A percentile compares a stretch with the other conserved stretches of the same genome.
Conservation (phyloP, 768 basidiomycete genomes). For the Dentipellis fragilis region DNA sequence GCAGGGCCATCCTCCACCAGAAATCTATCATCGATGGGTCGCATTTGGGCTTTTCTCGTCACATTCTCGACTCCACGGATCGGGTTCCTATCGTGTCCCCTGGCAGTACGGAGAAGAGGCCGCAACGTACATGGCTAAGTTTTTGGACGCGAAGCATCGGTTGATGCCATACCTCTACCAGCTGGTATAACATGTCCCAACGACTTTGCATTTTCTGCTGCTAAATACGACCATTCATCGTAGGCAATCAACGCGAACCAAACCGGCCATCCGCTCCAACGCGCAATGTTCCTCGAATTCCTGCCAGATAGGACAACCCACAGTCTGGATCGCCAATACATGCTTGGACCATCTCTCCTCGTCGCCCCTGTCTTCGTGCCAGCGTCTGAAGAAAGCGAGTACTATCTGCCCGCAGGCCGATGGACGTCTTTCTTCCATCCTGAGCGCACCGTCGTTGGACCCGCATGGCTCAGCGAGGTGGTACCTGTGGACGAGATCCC, state of each 20-base stretch:
- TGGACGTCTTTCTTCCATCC: slow-evolving; percentile 57
- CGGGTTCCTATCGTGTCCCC: slow-evolving; percentile 64
- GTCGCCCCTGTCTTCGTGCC: slow-evolving; percentile 55
- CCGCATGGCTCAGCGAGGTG: slow-evolving; percentile 50
- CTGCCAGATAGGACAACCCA: slow-evolving; percentile 48
- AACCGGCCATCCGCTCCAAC: slow-evolving; percentile 46
- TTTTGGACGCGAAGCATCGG: slow-evolving; percentile 55
- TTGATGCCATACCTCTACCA: slow-evolving; percentile 68
- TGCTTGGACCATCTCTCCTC: slow-evolving; percentile 48
- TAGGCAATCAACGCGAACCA: slow-evolving; percentile 42
- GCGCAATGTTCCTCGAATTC: slow-evolving; percentile 63
- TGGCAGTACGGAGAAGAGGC: slow-evolving; percentile 59
- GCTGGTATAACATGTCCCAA: slow-evolving; percentile 26
- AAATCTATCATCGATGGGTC: slow-evolving; percentile 48
- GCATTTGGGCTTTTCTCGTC: slow-evolving; percentile 71
- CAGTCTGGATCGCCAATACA: slow-evolving; percentile 49
- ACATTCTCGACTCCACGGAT: slow-evolving; percentile 67
- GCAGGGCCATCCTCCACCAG: slow-evolving; percentile 55
- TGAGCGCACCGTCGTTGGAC: slow-evolving; percentile 43
- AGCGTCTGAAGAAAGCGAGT: slow-evolving; percentile 41
- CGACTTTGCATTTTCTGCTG: background rate
- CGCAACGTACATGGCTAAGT: slow-evolving; percentile 48
- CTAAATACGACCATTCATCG: background rate
- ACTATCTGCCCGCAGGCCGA: slow-evolving; percentile 49
- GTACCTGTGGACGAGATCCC: slow-evolving; percentile 58